Base-by-base conservation (phyloP, 179 eudicot genomes). In the Beta lomatogona region DNA sequence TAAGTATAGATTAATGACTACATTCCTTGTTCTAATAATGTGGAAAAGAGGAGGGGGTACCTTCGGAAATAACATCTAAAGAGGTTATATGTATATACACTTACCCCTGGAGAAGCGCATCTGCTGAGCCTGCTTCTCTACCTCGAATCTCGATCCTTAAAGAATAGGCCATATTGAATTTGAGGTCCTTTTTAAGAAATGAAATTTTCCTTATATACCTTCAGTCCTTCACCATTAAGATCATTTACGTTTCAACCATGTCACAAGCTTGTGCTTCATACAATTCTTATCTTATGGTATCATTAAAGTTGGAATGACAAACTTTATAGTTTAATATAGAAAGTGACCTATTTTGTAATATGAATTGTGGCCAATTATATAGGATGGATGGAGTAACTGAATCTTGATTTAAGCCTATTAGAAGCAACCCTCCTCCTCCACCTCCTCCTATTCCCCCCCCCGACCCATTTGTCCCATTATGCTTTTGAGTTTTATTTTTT, bases 1-100 rank as follows among this genome's bases (percentile, higher is more conserved):
- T 97, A 92, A 90, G 98, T 84, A 41, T 58, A 13, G 16, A 21
- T 71, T 48, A 4, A 21, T 22, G 75, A 21, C 58, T 71, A 11
- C 18, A 7, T 7, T 48, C 41, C 59, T 71, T 71, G 9, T 4
- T 50, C 21, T 12, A 4, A 50, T 12, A 25, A 9, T 2, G 15
- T 18, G 53, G 67, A 25, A 22, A 12, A 64, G 41, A 60, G 64
- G 22, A 59, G 44, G 16, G 18, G 18, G 15, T 13, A 22, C 69
- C 13, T 64, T 6, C 69, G 2, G 12, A 64, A 64, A 6, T 64
- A 16, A 15, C 41, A 41, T 70, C 25, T 70, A 4, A 45, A 70
- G 52, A 46, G 54, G 55, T 54, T 46, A 3, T 9, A 44, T 41
- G 50, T 18, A 11, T 36, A 36, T 46, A 0, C 45, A 15, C 0